phyloP scores from a whole-genome alignment of 2,329 filamentous ascomycete genomes.

The Stromatinia cepivora region DNA sequence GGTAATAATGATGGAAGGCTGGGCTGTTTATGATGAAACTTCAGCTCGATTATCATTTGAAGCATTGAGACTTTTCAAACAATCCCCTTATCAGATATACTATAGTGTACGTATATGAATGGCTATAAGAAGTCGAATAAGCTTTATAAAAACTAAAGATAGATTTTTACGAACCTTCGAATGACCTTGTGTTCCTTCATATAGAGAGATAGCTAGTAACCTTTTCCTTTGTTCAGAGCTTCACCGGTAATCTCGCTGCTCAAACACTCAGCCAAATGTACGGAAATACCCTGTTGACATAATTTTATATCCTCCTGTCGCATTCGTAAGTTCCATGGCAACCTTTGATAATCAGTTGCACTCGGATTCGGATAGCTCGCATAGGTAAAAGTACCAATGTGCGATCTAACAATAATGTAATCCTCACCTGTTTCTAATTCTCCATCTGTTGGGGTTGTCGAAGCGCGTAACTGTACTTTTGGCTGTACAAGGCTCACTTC shows the following conservation, averaged over 20 bases:
- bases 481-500: background rate
- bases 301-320: background rate
- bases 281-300: background rate
- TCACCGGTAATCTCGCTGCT: background rate
- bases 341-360: background rate
- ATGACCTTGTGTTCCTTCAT: background rate
- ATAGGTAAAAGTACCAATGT: background rate
- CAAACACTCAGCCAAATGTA: background rate
- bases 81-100: too few relatives aligned
- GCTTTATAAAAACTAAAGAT: background rate
- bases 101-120: too few relatives aligned
- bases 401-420: background rate
- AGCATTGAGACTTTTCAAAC: background rate
- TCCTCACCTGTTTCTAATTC: background rate
- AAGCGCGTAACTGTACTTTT: background rate
- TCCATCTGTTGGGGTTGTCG: background rate
- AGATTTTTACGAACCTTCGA: background rate
- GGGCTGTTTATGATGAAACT: background rate
- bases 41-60: background rate
- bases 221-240: background rate
- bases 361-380: conserved; percentile 2
- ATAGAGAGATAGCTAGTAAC: background rate
- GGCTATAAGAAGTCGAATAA: too few relatives aligned
- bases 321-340: background rate
- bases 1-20: background rate